Conservation (phyloP, 2,329 filamentous ascomycete species). For the Juglanconis sp. region DNA sequence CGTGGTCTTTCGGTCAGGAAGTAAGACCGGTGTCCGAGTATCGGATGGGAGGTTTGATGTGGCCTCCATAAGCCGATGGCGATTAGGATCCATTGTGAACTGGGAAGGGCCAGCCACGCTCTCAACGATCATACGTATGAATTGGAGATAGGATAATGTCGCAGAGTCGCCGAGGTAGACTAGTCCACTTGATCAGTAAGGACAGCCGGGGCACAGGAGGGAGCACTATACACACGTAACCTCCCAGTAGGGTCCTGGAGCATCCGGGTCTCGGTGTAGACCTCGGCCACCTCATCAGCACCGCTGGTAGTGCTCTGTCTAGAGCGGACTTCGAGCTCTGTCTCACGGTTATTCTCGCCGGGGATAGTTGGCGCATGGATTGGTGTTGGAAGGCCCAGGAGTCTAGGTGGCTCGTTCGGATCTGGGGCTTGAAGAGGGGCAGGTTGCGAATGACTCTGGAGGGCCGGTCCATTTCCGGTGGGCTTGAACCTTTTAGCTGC, state of each 20-base stretch:
- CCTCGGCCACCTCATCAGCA: slow-evolving; percentile 53
- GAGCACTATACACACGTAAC: slow-evolving; percentile 42
- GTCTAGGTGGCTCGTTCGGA: slow-evolving; percentile 29
- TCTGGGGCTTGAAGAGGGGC: neutral
- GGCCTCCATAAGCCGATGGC: slow-evolving; percentile 55
- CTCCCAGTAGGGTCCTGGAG: slow-evolving; percentile 56
- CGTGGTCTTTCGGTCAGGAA: slow-evolving; percentile 55
- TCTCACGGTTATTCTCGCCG: slow-evolving; percentile 22
- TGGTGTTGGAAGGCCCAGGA: slow-evolving; percentile 25
- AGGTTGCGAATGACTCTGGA: neutral
- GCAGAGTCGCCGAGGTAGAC: slow-evolving; percentile 64
- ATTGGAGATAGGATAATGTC: slow-evolving; percentile 57
- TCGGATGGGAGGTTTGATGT: slow-evolving; percentile 45
- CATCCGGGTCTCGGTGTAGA: slow-evolving; percentile 55
- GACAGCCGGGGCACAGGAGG: neutral
- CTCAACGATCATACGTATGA: slow-evolving; percentile 59
- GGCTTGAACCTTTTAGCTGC: slow-evolving; percentile 17
- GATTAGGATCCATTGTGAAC: slow-evolving; percentile 55
- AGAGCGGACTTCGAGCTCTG: slow-evolving; percentile 31
- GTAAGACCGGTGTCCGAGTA: slow-evolving; percentile 45
- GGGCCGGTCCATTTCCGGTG: slow-evolving; percentile 7
- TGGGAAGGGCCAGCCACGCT: slow-evolving; percentile 49
- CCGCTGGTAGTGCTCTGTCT: slow-evolving; percentile 40
- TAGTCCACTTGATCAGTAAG: slow-evolving; percentile 25
- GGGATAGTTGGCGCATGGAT: neutral